A percentile compares a stretch with the other conserved stretches of the same genome.
These are phyloP conservation scores for Platanus orientalis DNA, from an alignment of 164 flowering plant genomes.

Conservation along the genomic window DNA sequence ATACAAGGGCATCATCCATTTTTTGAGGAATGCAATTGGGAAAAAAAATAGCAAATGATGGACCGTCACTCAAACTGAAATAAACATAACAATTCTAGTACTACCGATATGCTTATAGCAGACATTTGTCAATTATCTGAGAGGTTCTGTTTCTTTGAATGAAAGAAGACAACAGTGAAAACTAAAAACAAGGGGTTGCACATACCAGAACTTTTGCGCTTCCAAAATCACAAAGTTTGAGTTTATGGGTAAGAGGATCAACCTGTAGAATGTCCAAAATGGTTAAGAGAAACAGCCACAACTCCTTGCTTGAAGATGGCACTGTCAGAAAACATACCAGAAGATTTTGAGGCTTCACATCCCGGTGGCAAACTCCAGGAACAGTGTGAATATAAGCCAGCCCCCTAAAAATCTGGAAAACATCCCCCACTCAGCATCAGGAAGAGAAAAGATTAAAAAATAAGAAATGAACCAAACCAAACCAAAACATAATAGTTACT, in stretches of 20 bases:
- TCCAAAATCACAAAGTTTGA: too few species aligned
- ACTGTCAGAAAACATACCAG: not conserved
- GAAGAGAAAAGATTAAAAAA: not conserved
- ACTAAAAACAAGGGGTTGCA: not conserved
- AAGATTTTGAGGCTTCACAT: slow-evolving; percentile 91
- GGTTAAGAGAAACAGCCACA: too few species aligned
- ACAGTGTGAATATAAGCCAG: slow-evolving; percentile 75
- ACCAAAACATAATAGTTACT: not conserved
- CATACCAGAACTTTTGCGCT: slow-evolving; percentile 39
- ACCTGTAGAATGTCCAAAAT: slow-evolving; percentile 40
- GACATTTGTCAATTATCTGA: too few species aligned
- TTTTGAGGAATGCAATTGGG: too few species aligned
- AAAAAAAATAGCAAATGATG: too few species aligned
- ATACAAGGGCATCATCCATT: too few species aligned
- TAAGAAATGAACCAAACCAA: not conserved
- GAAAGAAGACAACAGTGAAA: too few species aligned
- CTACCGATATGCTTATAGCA: too few species aligned
- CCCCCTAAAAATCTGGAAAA: slow-evolving; percentile 78
- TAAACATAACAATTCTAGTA: too few species aligned
- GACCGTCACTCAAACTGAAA: too few species aligned
- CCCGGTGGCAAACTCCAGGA: slow-evolving; percentile 61
- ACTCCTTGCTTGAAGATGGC: too few species aligned
- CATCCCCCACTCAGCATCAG: not conserved
- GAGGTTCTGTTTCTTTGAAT: too few species aligned
- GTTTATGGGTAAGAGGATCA: slow-evolving; percentile 72